phyloP scores from a whole-genome alignment of 140 eudicot genomes.

The Cichorium intybus region DNA sequence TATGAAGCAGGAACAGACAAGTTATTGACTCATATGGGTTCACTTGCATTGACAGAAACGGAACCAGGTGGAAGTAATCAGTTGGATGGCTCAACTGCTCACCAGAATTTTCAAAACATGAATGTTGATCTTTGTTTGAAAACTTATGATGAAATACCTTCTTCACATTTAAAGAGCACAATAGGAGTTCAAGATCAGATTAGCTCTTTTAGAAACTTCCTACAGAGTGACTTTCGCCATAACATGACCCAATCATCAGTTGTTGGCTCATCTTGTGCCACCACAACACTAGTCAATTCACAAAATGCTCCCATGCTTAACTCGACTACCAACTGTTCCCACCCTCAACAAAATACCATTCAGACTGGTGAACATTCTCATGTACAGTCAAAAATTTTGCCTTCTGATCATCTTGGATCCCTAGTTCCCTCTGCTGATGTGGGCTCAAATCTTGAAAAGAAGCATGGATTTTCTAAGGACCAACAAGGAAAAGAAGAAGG shows the following conservation, averaged over 20 bases:
- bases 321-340: slow-evolving; percentile 46
- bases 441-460: slow-evolving; percentile 19
- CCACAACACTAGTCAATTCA: slow-evolving; percentile 54
- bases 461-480: slow-evolving; percentile 14
- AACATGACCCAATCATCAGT: slow-evolving; percentile 58
- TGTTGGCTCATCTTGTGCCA: slow-evolving; percentile 53
- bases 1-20: slow-evolving; percentile 25
- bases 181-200: slow-evolving; percentile 36
- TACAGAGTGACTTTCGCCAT: slow-evolving; percentile 45
- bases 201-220: slow-evolving; percentile 43
- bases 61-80: slow-evolving; percentile 34
- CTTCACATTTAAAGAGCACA: slow-evolving; percentile 23
- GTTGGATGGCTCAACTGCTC: slow-evolving; percentile 30
- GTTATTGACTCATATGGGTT: slow-evolving; percentile 43
- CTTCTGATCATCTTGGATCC: slow-evolving; percentile 20
- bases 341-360: slow-evolving; percentile 31
- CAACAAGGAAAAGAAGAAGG: slow-evolving; percentile 13
- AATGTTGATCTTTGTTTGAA: slow-evolving; percentile 39
- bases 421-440: slow-evolving; percentile 27
- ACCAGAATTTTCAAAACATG: slow-evolving; percentile 18
- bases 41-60: slow-evolving; percentile 56
- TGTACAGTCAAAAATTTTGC: neutral
- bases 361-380: slow-evolving; percentile 17
- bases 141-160: slow-evolving; percentile 26
- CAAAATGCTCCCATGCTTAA: slow-evolving; percentile 50